Conservation (phyloP, 2,329 filamentous ascomycete species). For the Ilyonectria destructans region DNA sequence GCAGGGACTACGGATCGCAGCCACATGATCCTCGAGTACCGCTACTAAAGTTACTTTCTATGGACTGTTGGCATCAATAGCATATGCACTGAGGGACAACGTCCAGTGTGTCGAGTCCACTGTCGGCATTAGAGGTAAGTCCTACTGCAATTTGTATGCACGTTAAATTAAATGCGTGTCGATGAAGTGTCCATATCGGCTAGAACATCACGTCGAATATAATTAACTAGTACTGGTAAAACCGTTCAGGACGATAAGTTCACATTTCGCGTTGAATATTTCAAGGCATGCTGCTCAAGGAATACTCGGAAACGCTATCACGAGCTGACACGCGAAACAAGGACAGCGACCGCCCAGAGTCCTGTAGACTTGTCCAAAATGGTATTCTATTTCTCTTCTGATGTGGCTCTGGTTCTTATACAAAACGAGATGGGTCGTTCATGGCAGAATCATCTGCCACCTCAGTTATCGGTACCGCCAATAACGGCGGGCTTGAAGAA, state of each 20-base stretch:
- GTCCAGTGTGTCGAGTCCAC: too few relatives aligned
- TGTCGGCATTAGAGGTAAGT: too few relatives aligned
- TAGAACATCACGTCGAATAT: too few relatives aligned
- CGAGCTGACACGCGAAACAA: neutral
- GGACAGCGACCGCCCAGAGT: neutral
- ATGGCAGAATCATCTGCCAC: neutral
- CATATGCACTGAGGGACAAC: too few relatives aligned
- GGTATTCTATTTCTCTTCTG: slow-evolving; percentile 8
- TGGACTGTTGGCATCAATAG: neutral
- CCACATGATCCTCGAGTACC: neutral
- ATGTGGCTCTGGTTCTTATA: neutral
- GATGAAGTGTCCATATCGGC: too few relatives aligned
- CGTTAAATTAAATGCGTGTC: too few relatives aligned
- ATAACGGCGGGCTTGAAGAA: slow-evolving; percentile 57
- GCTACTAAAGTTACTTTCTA: neutral
- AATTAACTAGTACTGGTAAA: too few relatives aligned
- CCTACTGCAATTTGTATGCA: too few relatives aligned
- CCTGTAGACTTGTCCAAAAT: neutral
- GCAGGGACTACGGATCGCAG: neutral
- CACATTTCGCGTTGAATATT: too few relatives aligned
- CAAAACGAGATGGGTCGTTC: neutral
- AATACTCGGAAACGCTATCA: slow-evolving; percentile 5
- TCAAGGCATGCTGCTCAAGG: neutral
- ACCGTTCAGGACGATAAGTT: too few relatives aligned
- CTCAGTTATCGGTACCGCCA: slow-evolving; percentile 41